Percentiles rank a stretch among this genome's conserved stretches.
Evolutionary conservation across 805 yeast genomes (phyloP).

Genomic region (Barnettozyma salicaria): DNA sequence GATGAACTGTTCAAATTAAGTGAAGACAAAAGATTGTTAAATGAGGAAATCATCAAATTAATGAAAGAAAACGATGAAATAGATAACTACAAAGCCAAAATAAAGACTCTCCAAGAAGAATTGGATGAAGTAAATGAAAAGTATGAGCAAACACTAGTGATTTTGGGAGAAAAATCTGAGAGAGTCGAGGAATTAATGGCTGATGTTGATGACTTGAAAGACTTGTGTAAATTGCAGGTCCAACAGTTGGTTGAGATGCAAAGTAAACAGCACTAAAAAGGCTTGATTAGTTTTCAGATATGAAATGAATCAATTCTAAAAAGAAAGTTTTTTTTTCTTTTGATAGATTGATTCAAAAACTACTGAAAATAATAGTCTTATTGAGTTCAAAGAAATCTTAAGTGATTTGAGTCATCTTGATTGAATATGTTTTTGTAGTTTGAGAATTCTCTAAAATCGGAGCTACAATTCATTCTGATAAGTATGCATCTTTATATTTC

Average conservation of each 20-base stretch:
- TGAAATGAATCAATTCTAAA: no score
- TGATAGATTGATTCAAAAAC: no score
- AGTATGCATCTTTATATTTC: neutral
- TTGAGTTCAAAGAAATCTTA: no score
- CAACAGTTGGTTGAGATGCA: conserved; percentile 77
- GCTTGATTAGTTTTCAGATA: no score
- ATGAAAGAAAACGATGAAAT: conserved; percentile 50
- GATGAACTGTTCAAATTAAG: conserved; percentile 54
- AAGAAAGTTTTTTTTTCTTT: no score
- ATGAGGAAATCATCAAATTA: conserved; percentile 57
- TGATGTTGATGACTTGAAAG: conserved; percentile 86
- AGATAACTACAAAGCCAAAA: conserved; percentile 28
- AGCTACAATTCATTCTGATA: no score
- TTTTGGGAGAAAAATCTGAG: conserved; percentile 86
- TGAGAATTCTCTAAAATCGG: no score
- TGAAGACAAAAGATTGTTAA: conserved; percentile 57
- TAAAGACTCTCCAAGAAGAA: conserved; percentile 35
- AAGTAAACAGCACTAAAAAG: conserved; percentile 15
- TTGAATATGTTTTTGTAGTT: no score
- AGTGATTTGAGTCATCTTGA: no score
- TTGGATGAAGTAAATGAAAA: conserved; percentile 28
- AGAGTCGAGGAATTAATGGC: conserved; percentile 77
- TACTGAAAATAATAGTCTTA: no score
- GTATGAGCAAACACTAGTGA: conserved; percentile 54
- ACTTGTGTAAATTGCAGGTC: conserved; percentile 74